These are phyloP conservation scores for Kuraishia cidri DNA, from an alignment of 805 yeast species.

Conservation along the genomic window DNA sequence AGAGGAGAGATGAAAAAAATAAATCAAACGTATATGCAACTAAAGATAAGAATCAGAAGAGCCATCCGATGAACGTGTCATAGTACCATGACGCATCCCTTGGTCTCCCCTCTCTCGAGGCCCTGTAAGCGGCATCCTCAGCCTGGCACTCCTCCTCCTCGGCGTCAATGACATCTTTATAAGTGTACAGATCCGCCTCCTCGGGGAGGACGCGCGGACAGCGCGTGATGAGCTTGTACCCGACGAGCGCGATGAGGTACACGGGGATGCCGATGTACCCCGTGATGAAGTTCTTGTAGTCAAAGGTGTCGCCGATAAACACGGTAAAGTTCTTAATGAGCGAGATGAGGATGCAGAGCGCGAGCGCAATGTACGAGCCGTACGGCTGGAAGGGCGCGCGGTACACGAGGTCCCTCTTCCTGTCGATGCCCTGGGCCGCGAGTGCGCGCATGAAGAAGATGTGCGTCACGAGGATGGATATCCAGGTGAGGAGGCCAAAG, in stretches of 20 bases:
- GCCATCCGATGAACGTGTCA: conserved; percentile 17
- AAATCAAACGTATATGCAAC: neutral
- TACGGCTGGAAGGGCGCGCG: conserved; percentile 63
- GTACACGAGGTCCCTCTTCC: conserved; percentile 45
- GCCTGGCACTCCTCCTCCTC: conserved; percentile 32
- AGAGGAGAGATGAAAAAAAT: no score
- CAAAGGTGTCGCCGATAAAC: conserved; percentile 48
- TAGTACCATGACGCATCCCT: conserved; percentile 16
- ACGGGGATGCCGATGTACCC: conserved; percentile 74
- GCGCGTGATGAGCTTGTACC: conserved; percentile 49
- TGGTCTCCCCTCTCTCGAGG: conserved; percentile 5
- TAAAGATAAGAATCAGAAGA: conserved; percentile 9
- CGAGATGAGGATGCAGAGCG: conserved; percentile 43
- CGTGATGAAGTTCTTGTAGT: conserved; percentile 61
- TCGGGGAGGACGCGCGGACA: conserved; percentile 38
- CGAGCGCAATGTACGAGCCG: conserved; percentile 51
- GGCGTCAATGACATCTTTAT: conserved; percentile 44
- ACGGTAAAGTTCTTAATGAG: conserved; percentile 67
- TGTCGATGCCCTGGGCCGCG: conserved; percentile 56
- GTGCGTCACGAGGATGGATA: conserved; percentile 60
- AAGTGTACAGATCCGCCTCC: conserved; percentile 55
- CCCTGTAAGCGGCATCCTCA: conserved; percentile 7
- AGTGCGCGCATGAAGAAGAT: conserved; percentile 57
- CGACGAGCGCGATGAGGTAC: conserved; percentile 41
- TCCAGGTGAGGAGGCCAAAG: conserved; percentile 70